Evolutionary conservation across 129 eudicot genomes (phyloP).

Genomic region (Centrapalus pauciflorus): DNA sequence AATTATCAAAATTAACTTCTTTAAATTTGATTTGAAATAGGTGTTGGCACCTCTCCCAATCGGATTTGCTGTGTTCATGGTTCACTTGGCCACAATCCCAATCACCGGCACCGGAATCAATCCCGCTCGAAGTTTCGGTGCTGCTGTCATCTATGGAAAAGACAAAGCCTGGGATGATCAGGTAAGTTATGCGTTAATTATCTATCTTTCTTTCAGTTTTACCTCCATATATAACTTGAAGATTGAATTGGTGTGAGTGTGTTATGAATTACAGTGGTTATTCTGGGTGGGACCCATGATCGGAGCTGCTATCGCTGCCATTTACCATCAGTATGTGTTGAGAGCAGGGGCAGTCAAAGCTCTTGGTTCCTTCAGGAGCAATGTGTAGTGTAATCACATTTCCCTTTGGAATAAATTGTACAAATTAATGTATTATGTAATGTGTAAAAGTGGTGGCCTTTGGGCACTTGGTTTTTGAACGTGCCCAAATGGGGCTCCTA

Average conservation of each 20-base stretch:
- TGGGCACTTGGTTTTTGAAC: constrained; percentile 7
- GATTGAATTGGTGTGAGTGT: not conserved
- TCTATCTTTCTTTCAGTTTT: not conserved
- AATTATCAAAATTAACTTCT: too few species aligned
- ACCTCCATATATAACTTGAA: not conserved
- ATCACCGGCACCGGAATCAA: constrained; percentile 70
- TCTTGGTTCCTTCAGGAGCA: constrained; percentile 66
- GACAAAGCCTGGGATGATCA: not conserved
- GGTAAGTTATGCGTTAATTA: not conserved
- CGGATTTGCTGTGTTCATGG: constrained; percentile 8
- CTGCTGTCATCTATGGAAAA: not conserved
- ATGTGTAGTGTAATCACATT: constrained; percentile 14
- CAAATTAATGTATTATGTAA: constrained; percentile 13
- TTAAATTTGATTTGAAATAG: constrained; percentile 2
- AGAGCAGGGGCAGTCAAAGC: constrained; percentile 63
- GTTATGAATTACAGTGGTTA: constrained; percentile 63
- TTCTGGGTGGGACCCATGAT: constrained; percentile 76
- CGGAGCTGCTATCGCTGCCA: constrained; percentile 71
- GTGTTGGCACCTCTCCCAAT: constrained; percentile 76
- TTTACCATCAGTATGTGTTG: constrained; percentile 50
- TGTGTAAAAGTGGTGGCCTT: not conserved
- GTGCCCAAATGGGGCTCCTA: not conserved
- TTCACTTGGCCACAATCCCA: constrained; percentile 68
- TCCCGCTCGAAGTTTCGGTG: constrained; percentile 43
- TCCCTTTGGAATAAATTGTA: constrained; percentile 14